phyloP scores from a whole-genome alignment of 2,329 filamentous ascomycete genomes.

The Sporothrix protearum region DNA sequence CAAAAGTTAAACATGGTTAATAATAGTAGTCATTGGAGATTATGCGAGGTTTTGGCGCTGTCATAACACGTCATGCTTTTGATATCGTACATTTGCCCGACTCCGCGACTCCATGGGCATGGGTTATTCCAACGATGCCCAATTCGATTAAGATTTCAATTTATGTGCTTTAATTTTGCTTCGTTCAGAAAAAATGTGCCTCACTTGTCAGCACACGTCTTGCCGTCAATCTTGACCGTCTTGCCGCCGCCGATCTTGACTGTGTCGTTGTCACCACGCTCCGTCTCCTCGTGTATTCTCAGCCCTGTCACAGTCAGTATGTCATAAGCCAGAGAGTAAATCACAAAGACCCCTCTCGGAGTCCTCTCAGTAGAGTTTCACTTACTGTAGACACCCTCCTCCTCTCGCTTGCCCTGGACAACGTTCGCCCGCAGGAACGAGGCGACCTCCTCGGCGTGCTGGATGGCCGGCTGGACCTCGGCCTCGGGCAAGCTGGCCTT shows the following conservation, averaged over 20 bases:
- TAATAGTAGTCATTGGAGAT: neutral
- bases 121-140: neutral
- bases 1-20: too few species aligned
- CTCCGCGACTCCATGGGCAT: neutral
- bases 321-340: neutral
- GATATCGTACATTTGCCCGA: neutral
- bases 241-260: conserved; percentile 60
- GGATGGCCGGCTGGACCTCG: conserved; percentile 61
- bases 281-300: conserved; percentile 84
- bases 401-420: conserved; percentile 68
- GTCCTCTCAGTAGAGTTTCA: conserved; percentile 25
- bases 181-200: too few species aligned
- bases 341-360: too few species aligned
- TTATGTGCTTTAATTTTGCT: neutral
- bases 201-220: conserved; percentile 34
- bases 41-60: neutral
- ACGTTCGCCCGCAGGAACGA: conserved; percentile 76
- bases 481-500: conserved; percentile 60
- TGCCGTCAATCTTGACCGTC: conserved; percentile 35
- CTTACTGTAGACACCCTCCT: conserved; percentile 58
- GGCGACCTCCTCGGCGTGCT: conserved; percentile 79
- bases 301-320: conserved; percentile 55
- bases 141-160: neutral
- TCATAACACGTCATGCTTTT: neutral
- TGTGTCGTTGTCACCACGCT: conserved; percentile 89